A percentile compares a stretch with the other conserved stretches of the same genome.
phyloP scores from a whole-genome alignment of 306 rosid species.

The Mucuna pruriens region DNA sequence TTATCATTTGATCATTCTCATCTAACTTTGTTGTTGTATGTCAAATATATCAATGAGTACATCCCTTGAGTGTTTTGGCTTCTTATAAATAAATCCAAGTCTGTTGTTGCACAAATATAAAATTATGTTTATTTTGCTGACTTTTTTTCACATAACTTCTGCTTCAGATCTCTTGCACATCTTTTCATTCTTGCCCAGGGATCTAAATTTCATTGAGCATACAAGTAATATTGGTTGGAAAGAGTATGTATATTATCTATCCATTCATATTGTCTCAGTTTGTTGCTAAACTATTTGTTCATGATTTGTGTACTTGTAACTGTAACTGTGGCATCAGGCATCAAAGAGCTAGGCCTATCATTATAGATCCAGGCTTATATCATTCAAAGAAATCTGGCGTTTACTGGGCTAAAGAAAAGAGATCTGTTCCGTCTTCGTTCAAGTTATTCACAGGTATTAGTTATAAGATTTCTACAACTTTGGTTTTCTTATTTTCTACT shows the following conservation, averaged over 20 bases:
- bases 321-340: slow-evolving; percentile 48
- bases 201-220: slow-evolving; percentile 87
- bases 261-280: slow-evolving; percentile 22
- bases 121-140: slow-evolving; percentile 39
- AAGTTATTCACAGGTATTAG: slow-evolving; percentile 80
- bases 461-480: neutral
- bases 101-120: slow-evolving; percentile 11
- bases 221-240: slow-evolving; percentile 90
- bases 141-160: slow-evolving; percentile 25
- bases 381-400: slow-evolving; percentile 84
- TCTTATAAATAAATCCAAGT: neutral
- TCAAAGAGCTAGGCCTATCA: slow-evolving; percentile 83
- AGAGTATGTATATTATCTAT: slow-evolving; percentile 66
- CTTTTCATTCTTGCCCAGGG: slow-evolving; percentile 86
- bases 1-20: slow-evolving; percentile 14
- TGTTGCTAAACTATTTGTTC: slow-evolving; percentile 15
- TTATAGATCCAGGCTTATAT: slow-evolving; percentile 86
- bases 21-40: neutral
- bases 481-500: slow-evolving; percentile 15
- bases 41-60: slow-evolving; percentile 15
- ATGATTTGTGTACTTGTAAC: slow-evolving; percentile 23
- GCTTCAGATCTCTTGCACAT: slow-evolving; percentile 83
- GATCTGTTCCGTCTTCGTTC: slow-evolving; percentile 86
- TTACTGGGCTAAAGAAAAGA: slow-evolving; percentile 91
- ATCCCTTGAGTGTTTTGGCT: neutral